Base-by-base conservation (phyloP, 352 stramenopile species). In the Thalassiosira exigua region DNA sequence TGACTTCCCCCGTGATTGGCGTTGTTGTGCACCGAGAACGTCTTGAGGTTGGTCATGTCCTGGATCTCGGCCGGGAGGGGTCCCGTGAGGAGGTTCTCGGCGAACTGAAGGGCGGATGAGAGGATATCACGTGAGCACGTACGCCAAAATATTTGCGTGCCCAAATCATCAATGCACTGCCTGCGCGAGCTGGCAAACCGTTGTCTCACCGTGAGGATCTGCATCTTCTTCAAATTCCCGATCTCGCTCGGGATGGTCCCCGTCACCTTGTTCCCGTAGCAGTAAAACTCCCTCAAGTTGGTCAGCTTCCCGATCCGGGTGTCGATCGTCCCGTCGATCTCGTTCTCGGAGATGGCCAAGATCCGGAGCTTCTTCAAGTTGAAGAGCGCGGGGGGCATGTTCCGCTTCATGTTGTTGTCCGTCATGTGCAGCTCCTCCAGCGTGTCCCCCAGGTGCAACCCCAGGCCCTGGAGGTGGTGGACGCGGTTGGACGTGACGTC, bases 261-360 rank as follows among this genome's bases (percentile, higher is more conserved):
- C 19, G 71, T 85, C n/a, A 94, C 77, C 22, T 84, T 30, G 75
- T 94, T 94, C 2, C 79, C 74, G 61, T 92, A 90, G 29, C 90
- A 78, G 69, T 91, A 93, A 19, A 93, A 82, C 42, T 91, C 79
- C 21, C 79, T 59, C 1, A 94, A 61, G 27, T 72, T 61, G 5
- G 66, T 75, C 12, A 93, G 50, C 11, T 33, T 57, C 21, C 82
- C 85, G 67, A 93, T 60, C 14, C 71, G 52, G 0, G 65, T 69
- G 14, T 86, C 79, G 26, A 94, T 73, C 29, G 52, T 57, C 3
- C 87, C 86, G 5, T 46, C 75, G 5, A 94, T 59, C 36, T 58
- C 58, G 67, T 93, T 93, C 60, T 92, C 74, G 51, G 67, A 86
- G 2, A 93, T 65, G 54, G 84, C 73, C 44, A 94, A 67, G 17